Evolutionary conservation across 1,139 yeast genomes (phyloP).

Genomic region (Candida tetrigidarum): DNA sequence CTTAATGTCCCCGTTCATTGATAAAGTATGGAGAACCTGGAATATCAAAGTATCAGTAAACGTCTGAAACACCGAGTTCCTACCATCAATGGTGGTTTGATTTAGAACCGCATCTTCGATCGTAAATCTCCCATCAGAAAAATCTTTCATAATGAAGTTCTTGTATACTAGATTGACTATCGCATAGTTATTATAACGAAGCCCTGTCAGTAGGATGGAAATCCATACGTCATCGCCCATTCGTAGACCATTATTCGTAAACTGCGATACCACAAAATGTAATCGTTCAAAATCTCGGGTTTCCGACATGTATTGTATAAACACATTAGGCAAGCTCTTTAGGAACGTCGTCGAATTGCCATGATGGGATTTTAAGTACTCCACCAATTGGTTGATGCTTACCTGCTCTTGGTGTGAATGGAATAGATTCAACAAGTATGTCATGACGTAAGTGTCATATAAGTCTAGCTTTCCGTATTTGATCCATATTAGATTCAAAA

Average conservation of each 20-base stretch:
- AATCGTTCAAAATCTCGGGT: constrained; percentile 4
- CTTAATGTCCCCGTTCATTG: constrained; percentile 43
- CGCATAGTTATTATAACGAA: constrained; percentile 27
- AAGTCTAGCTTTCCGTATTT: not conserved
- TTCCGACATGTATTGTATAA: constrained; percentile 4
- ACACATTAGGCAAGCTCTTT: not conserved
- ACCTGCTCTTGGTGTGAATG: constrained; percentile 8
- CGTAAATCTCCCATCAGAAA: constrained; percentile 24
- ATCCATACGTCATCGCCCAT: constrained; percentile 27
- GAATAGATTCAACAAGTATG: constrained; percentile 10
- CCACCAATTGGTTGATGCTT: not conserved
- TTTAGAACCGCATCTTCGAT: constrained; percentile 29
- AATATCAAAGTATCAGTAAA: constrained; percentile 22
- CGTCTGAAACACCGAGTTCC: constrained; percentile 14
- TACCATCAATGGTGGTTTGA: constrained; percentile 3
- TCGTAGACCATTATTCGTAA: constrained; percentile 11
- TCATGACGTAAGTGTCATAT: constrained; percentile 4
- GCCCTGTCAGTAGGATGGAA: constrained; percentile 26
- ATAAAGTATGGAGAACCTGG: constrained; percentile 35
- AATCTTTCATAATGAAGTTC: constrained; percentile 34
- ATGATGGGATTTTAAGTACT: not conserved
- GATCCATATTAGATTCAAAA: constrained; percentile 10
- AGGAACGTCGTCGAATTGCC: not conserved
- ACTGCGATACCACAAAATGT: constrained; percentile 1
- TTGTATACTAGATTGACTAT: constrained; percentile 35